phyloP scores from a whole-genome alignment of 2,329 filamentous ascomycete species.

The Colletotrichum sublineola region DNA sequence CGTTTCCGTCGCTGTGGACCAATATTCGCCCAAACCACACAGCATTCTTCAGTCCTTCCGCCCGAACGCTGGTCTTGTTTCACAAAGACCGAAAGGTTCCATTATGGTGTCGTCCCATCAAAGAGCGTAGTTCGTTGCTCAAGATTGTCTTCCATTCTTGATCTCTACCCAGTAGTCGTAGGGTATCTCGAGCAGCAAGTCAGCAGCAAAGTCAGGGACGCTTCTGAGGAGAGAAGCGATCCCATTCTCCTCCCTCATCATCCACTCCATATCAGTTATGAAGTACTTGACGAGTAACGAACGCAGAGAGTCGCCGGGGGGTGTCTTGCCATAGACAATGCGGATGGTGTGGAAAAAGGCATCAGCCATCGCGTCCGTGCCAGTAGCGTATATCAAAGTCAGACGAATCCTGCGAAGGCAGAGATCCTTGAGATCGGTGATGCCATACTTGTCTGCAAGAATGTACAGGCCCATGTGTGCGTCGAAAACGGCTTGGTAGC shows the following conservation, averaged over 20 bases:
- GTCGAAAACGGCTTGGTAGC: background rate
- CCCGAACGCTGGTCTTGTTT: too few relatives aligned
- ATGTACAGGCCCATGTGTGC: background rate
- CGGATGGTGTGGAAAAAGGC: background rate
- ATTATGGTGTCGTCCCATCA: too few relatives aligned
- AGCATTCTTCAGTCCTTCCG: too few relatives aligned
- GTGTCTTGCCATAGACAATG: background rate
- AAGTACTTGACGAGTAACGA: background rate
- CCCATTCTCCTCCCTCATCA: background rate
- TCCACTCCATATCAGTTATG: conserved; percentile 1
- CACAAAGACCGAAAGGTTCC: too few relatives aligned
- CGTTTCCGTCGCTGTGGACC: too few relatives aligned
- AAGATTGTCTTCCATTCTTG: background rate
- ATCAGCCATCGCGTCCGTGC: too few relatives aligned
- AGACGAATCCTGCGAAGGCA: background rate
- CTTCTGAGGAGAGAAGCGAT: background rate
- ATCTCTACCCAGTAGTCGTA: background rate
- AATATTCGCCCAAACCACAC: too few relatives aligned
- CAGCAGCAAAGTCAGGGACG: background rate
- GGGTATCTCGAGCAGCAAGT: background rate
- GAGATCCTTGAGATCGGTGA: background rate
- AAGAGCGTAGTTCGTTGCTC: too few relatives aligned
- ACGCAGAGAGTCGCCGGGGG: background rate
- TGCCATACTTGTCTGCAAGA: background rate
- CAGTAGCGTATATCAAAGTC: too few relatives aligned